Evolutionary conservation across 139 green algal species (phyloP), one percentile per base, ranked within the genome.

Genomic region (Limnomonas spitsbergensis): DNA sequence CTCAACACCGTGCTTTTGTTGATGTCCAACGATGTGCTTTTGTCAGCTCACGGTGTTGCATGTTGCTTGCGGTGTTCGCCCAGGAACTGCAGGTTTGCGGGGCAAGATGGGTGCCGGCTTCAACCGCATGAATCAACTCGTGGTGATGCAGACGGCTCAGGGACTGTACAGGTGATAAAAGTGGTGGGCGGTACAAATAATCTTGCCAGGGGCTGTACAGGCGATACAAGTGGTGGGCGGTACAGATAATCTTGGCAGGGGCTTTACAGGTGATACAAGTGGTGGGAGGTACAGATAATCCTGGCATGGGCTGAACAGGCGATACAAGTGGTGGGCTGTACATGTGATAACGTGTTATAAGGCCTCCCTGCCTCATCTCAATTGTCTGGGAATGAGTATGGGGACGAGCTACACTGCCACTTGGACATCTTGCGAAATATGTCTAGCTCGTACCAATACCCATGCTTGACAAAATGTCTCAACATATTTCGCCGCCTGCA

Each of bases 131-230:
- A 95, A 95, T 81, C 2, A 35, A 0, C 78, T 94, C 4, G 88
- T 87, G 0, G 88, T 95, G 31, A 86, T 91, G 82, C 91, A 94
- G 83, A 94, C 91, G 2, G 92, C 88, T 1, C 91, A 95, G 78
- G 91, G 90, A 20, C 82, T 94, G 35, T 67, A 72, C 52, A 78
- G 29, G n/a, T 91, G 70, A 14, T 36, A 14, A 34, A 7, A 7
- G n/a, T n/a, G n/a, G n/a, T n/a, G 14, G 47, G 47, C 20, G 47
- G 47, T 61, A 20, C 47, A 20, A 61, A 29, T 14, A 14, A 61
- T 29, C 14, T 14, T 14, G 47, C 14, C 47, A 61, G 14, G 47
- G 47, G 20, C 20, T 61, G 47, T 29, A 20, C 14, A 20, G 47
- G 47, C 14, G 20, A 20, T 20, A 61, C 47, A 29, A 61, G 47